Evolutionary conservation across 2,329 filamentous ascomycete genomes (phyloP).

Genomic region (Cladosporium sp.): DNA sequence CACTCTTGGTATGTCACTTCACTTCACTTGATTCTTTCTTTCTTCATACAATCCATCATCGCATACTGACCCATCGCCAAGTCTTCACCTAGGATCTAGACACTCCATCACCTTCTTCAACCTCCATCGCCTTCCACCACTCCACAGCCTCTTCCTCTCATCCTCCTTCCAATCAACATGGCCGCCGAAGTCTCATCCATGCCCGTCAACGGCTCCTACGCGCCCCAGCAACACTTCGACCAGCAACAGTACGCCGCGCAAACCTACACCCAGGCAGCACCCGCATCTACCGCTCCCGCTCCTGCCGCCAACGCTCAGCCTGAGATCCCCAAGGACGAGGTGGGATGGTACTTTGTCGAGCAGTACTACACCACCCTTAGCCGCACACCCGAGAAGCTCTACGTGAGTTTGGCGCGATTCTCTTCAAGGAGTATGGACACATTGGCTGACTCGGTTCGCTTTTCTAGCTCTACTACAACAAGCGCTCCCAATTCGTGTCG

Average conservation of each 20-base stretch:
- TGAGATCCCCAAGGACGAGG: conserved; percentile 75
- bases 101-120: too few species aligned
- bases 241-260: conserved; percentile 30
- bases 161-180: too few species aligned
- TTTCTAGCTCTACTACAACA: conserved; percentile 88
- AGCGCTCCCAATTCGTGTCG: conserved; percentile 90
- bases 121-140: background rate
- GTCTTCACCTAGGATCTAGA: background rate
- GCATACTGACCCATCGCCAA: background rate
- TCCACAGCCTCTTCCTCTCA: background rate
- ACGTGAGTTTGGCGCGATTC: conserved; percentile 53
- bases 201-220: conserved; percentile 48
- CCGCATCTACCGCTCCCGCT: conserved; percentile 22
- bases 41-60: background rate
- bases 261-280: conserved; percentile 20
- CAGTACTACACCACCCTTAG: conserved; percentile 98
- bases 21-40: background rate
- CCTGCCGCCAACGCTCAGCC: conserved; percentile 18
- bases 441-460: conserved; percentile 5
- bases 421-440: too few species aligned
- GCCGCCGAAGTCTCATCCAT: conserved; percentile 36
- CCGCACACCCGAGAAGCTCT: conserved; percentile 89
- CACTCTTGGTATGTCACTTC: too few species aligned
- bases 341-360: conserved; percentile 99
- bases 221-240: conserved; percentile 37